Base-by-base conservation (phyloP, 2,329 filamentous ascomycete species). In the Metarhizium anisopliae region DNA sequence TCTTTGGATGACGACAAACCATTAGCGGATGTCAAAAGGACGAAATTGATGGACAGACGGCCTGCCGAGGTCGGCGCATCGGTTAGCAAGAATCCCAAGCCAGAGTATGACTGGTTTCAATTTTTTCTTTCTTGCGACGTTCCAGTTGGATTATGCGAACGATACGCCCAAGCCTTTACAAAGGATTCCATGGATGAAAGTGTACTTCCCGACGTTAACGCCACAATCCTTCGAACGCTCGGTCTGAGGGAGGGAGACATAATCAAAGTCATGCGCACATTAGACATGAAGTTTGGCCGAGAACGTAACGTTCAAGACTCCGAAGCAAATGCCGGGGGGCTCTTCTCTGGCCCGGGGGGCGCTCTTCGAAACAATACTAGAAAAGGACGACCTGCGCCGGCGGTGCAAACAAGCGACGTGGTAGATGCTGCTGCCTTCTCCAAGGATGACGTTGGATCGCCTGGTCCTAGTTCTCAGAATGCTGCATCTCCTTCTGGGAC, bases 211-310 rank as follows among this genome's bases (percentile, higher is more conserved):
- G 94, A 97, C 64, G 93, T 99, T 52, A 89, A 92, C 55, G 83
- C 90, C 5, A 84, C 82, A 58, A 84, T 93, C 18, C 77, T 99
- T 51, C 85, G 94, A 45, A 96, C 88, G 14, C 76, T 99, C 47
- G 94, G 94, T n/a, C 72, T 99, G 51, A 92, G 95, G 58, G 94
- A 97, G 71, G 94, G 94, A 30, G 94, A 99, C 69, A 96, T 96
- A 57, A 83, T 99, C 65, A 92, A 95, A 60, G 89, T 99, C 6
- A 96, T 94, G 84, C 92, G 93, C 60, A 83, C 82, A 63, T 72
- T 99, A 55, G 93, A 99, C 69, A 81, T 78, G 67, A 94, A 90
- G 68, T 96, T 83, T 67, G 82, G 80, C 52, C 86, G 92, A 42
- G 82, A 66, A 40, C 68, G 69, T 8, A 65, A 59, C 25, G 84